Conservation (phyloP, 805 yeast species). For the Yueomyces sinensis region DNA sequence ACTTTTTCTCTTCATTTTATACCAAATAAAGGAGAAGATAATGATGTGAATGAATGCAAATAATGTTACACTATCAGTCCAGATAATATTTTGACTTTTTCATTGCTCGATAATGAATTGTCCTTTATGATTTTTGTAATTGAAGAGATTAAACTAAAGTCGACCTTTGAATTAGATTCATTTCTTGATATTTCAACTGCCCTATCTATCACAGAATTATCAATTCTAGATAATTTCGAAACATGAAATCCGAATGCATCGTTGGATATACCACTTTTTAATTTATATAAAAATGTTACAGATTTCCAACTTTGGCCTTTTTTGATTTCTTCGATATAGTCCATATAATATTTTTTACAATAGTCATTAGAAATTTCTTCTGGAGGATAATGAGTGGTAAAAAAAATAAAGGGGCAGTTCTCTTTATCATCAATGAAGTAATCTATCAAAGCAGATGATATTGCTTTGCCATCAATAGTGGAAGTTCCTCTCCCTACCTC, state of each 20-base stretch:
- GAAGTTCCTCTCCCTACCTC: slow-evolving; percentile 93
- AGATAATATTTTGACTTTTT: no score
- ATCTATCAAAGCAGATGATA: slow-evolving; percentile 60
- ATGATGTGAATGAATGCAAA: no score
- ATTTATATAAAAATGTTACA: slow-evolving; percentile 39
- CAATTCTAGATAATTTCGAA: slow-evolving; percentile 61
- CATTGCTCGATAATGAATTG: not conserved
- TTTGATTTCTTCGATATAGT: slow-evolving; percentile 33
- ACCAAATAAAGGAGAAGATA: no score
- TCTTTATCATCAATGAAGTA: slow-evolving; percentile 32
- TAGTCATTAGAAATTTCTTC: slow-evolving; percentile 32
- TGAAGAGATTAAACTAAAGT: slow-evolving; percentile 3
- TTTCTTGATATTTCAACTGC: slow-evolving; percentile 28
- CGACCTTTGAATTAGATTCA: no score
- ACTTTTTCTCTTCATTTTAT: no score
- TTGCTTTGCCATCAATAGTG: slow-evolving; percentile 67
- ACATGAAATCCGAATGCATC: slow-evolving; percentile 78
- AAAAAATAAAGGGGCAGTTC: slow-evolving; percentile 44
- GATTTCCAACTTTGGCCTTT: slow-evolving; percentile 26
- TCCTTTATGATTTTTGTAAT: slow-evolving; percentile 4
- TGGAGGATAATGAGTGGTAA: slow-evolving; percentile 78
- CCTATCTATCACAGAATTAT: slow-evolving; percentile 29
- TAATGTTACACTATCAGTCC: no score
- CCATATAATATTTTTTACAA: slow-evolving; percentile 62
- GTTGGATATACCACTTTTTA: slow-evolving; percentile 37